Base-by-base conservation (phyloP, 2,329 filamentous ascomycete genomes). In the Aspergillus sp. region DNA sequence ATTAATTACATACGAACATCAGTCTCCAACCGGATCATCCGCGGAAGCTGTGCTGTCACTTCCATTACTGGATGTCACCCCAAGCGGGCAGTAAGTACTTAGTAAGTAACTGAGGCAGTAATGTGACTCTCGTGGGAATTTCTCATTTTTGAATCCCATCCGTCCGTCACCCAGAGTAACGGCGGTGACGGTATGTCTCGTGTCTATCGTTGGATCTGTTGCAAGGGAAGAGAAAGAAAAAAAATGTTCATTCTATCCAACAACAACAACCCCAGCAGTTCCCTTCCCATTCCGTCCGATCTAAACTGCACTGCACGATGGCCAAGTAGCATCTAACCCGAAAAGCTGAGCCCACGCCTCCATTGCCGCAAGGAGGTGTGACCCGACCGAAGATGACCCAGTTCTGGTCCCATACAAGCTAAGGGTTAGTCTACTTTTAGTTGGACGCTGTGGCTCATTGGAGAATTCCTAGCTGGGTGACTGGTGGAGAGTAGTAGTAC, bases 201-300 rank as follows among this genome's bases (percentile, higher is more conserved):
- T 36, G 11, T 36, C 30, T 13, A 36, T 36, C 30, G 11, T 36
- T 13, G 30, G 30, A 13, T 13, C 32, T 36, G 10, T 36, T 36
- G 32, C 32, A 11, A 36, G 5, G 11, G 32, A 36, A 15, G 25
- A 27, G 7, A 27, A 30, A 30, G 10, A 11, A 30, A 36, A 11
- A 11, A 36, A 13, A 13, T 36, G 11, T 1, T 3, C 11, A 13
- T 13, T 4, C 30, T n/a, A 36, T 13, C 10, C 30, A 13, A 30
- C 27, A 27, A 8, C 19, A 25, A 1, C 15, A 25, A 49, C n/a
- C 52, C 38, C 21, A 54, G 17, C 52, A 32, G 23, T 30, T 19
- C 30, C 23, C 36, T 36, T 23, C 36, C 51, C 39, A 11, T 47
- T 54, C 52, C 52, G 52, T 54, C 52, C 39, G 25, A 54, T 49